Conservation (phyloP, 208 protist species). For the Tritrichomonas foetus region DNA sequence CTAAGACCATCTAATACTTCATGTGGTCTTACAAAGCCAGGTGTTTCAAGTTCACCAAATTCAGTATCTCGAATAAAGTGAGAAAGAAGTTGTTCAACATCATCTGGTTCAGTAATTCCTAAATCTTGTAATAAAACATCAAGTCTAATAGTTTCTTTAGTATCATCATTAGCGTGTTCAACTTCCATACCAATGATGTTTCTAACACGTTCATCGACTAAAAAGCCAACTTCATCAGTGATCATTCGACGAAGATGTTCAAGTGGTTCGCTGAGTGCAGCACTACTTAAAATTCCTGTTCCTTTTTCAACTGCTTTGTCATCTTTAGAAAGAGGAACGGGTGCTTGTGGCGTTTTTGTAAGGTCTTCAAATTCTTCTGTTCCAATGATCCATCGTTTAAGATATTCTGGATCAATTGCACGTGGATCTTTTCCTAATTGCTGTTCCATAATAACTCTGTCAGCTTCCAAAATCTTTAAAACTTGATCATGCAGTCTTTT, state of each 20-base stretch:
- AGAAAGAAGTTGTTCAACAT: background rate
- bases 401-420: background rate
- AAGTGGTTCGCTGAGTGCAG: background rate
- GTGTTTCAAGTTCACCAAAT: background rate
- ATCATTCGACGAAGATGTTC: background rate
- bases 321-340: background rate
- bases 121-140: background rate
- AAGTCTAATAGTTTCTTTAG: background rate
- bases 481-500: background rate
- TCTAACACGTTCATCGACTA: conserved; percentile 30
- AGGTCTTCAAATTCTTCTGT: conserved; percentile 8
- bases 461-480: background rate
- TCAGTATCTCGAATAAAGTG: conserved; percentile 10
- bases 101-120: background rate
- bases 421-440: background rate
- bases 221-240: conserved; percentile 13
- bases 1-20: background rate
- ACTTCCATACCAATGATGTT: conserved; percentile 8
- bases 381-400: background rate
- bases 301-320: background rate
- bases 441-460: conserved; percentile 19
- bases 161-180: background rate
- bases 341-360: background rate
- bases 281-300: conserved; percentile 9
- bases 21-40: background rate